A percentile compares a stretch with the other conserved stretches of the same genome.
Evolutionary conservation across 768 basidiomycete genomes (phyloP).

Genomic region (Tubosaeta sp.): DNA sequence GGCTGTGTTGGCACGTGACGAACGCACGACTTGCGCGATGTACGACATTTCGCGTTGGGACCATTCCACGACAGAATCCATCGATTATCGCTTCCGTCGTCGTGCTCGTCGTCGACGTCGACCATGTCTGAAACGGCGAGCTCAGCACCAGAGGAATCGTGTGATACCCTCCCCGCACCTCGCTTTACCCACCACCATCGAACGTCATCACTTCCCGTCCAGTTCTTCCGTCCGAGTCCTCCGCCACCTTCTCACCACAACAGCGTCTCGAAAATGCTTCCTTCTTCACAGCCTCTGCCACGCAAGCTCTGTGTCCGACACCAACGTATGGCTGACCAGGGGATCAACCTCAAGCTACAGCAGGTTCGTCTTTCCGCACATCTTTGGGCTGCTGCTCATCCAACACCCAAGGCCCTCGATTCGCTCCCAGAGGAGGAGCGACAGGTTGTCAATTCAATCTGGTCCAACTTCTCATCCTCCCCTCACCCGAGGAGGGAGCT

Average conservation of each 20-base stretch:
- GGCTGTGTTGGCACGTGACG: slow-evolving; percentile 20
- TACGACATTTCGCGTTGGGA: slow-evolving; percentile 9
- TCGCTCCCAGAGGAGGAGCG: slow-evolving; percentile 82
- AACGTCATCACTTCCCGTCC: not conserved
- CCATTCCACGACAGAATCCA: not conserved
- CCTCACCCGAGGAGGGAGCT: slow-evolving; percentile 86
- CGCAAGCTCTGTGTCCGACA: slow-evolving; percentile 90
- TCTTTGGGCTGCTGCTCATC: slow-evolving; percentile 6
- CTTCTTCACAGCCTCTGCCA: slow-evolving; percentile 29
- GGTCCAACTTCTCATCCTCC: slow-evolving; percentile 96
- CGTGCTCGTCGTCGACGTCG: not conserved
- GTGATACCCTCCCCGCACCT: slow-evolving; percentile 69
- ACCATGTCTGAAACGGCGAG: slow-evolving; percentile 11
- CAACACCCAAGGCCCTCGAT: slow-evolving; percentile 69
- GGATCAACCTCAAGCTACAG: slow-evolving; percentile 87
- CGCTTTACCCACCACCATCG: slow-evolving; percentile 37
- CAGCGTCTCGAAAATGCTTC: not conserved
- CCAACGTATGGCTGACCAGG: slow-evolving; percentile 95
- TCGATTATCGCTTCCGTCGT: not conserved
- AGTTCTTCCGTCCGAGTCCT: not conserved
- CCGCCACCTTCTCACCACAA: not conserved
- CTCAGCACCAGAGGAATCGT: slow-evolving; percentile 30
- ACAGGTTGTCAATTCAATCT: slow-evolving; percentile 84
- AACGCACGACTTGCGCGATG: slow-evolving; percentile 21
- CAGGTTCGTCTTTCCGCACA: slow-evolving; percentile 46